Conservation (phyloP, 1,284 basidiomycete genomes). For the Neolentinus lepideus region DNA sequence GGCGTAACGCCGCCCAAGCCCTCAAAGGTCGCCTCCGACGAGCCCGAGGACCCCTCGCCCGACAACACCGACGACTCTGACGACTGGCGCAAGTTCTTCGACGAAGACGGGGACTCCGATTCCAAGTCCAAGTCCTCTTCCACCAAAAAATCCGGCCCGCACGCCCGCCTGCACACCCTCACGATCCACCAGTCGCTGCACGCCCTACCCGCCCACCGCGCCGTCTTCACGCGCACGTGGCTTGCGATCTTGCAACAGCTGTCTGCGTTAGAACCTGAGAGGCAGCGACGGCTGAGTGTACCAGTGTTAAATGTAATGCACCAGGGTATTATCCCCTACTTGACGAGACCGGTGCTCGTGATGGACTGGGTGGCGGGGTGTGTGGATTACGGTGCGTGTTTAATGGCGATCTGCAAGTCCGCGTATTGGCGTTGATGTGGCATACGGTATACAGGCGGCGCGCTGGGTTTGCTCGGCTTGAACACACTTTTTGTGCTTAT, state of each 20-base stretch:
- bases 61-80: slow-evolving; percentile 37
- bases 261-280: slow-evolving; percentile 28
- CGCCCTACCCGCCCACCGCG: slow-evolving; percentile 64
- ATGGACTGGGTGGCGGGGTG: slow-evolving; percentile 94
- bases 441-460: slow-evolving; percentile 52
- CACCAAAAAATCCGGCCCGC: slow-evolving; percentile 27
- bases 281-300: slow-evolving; percentile 40
- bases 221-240: slow-evolving; percentile 78
- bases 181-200: slow-evolving; percentile 73
- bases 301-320: slow-evolving; percentile 79
- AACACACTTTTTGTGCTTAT: slow-evolving; percentile 92
- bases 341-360: slow-evolving; percentile 74
- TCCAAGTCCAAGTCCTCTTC: slow-evolving; percentile 13
- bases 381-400: slow-evolving; percentile 67
- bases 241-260: slow-evolving; percentile 60
- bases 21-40: slow-evolving; percentile 27
- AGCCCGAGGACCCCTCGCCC: slow-evolving; percentile 30
- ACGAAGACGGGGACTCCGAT: slow-evolving; percentile 42
- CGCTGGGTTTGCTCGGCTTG: slow-evolving; percentile 84
- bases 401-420: not conserved
- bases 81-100: slow-evolving; percentile 80
- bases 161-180: slow-evolving; percentile 49
- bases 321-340: slow-evolving; percentile 76
- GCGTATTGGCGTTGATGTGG: no score
- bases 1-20: slow-evolving; percentile 49